phyloP scores from a whole-genome alignment of 352 stramenopile genomes.

The Globisporangium lucens region DNA sequence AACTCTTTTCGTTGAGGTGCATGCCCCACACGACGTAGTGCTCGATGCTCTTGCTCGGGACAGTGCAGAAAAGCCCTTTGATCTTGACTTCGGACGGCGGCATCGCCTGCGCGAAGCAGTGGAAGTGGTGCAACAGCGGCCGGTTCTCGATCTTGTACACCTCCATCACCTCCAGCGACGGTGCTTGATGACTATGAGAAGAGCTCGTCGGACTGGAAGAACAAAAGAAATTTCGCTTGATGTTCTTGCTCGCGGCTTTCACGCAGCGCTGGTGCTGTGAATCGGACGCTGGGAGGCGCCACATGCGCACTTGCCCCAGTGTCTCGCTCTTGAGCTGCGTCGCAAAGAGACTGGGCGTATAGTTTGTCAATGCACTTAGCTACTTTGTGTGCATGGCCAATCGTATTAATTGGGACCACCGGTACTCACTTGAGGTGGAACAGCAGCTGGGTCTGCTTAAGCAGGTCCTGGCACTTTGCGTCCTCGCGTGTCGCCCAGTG shows the following conservation, averaged over 20 bases:
- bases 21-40: constrained; percentile 64
- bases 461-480: constrained; percentile 26
- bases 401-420: neutral
- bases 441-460: constrained; percentile 32
- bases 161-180: constrained; percentile 52
- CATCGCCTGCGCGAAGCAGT: constrained; percentile 33
- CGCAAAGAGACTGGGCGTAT: constrained; percentile 41
- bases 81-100: constrained; percentile 36
- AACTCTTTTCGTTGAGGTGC: constrained; percentile 22
- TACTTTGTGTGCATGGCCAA: too few relatives aligned
- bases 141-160: constrained; percentile 84
- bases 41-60: constrained; percentile 55
- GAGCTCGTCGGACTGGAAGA: neutral
- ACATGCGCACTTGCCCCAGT: constrained; percentile 44
- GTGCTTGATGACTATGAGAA: neutral
- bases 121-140: constrained; percentile 53
- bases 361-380: neutral
- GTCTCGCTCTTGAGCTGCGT: constrained; percentile 69
- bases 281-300: constrained; percentile 39
- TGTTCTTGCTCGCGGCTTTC: constrained; percentile 68
- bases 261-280: constrained; percentile 56
- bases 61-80: constrained; percentile 72
- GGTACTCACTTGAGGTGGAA: constrained; percentile 42
- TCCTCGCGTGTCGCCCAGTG: constrained; percentile 30
- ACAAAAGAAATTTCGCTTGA: constrained; percentile 50